These are phyloP conservation scores for Pleurotus giganteus DNA, from an alignment of 768 basidiomycete genomes.

Conservation along the genomic window DNA sequence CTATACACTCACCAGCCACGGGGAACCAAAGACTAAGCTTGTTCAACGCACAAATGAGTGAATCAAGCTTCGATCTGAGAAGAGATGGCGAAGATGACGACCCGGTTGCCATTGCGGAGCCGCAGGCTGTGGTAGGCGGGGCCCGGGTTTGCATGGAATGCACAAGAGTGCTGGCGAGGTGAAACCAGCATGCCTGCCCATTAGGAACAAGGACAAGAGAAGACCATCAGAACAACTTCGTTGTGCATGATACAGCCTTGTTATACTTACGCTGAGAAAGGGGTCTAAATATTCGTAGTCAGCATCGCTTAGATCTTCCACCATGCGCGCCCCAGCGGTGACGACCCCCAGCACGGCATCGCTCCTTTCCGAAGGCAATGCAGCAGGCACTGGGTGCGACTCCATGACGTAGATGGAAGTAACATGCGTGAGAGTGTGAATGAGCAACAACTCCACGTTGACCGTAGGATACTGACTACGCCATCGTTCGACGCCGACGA, in stretches of 20 bases:
- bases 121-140: background rate
- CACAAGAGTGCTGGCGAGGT: slow-evolving; percentile 29
- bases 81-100: background rate
- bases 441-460: slow-evolving; percentile 41
- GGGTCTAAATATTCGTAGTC: slow-evolving; percentile 58
- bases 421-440: slow-evolving; percentile 49
- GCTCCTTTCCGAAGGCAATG: background rate
- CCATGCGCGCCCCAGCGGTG: slow-evolving; percentile 39
- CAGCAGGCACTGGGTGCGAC: background rate
- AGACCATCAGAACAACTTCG: slow-evolving; percentile 3
- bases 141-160: background rate
- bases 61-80: background rate
- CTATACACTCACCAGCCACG: background rate
- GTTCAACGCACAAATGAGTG: background rate
- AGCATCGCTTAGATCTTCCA: slow-evolving; percentile 43
- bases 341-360: slow-evolving; percentile 42
- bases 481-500: slow-evolving; percentile 32
- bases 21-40: slow-evolving; percentile 1
- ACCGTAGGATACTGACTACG: slow-evolving; percentile 29
- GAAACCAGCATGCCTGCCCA: slow-evolving; percentile 36
- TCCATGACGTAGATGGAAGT: slow-evolving; percentile 39
- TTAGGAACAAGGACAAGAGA: slow-evolving; percentile 1
- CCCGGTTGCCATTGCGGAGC: background rate
- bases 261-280: slow-evolving; percentile 48
- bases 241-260: background rate